Evolutionary conservation across 2,329 filamentous ascomycete species (phyloP), one percentile per base, ranked within the genome.

Genomic region (Verticillium alfalfae): DNA sequence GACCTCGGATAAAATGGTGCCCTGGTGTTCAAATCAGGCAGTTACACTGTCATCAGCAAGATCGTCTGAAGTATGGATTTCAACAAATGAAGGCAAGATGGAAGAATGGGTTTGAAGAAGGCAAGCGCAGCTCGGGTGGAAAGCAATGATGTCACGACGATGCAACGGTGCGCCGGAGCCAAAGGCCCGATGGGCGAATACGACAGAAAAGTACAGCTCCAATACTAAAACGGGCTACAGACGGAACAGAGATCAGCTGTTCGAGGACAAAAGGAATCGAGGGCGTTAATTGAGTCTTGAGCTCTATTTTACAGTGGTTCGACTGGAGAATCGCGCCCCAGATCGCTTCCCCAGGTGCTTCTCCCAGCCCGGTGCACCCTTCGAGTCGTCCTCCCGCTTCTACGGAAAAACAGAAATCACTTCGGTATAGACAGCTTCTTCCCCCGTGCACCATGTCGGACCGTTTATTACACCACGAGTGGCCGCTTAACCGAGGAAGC

Each of bases 401-500:
- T 78, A 80, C 58, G 70, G 76, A 75, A 73, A 73, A 79, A 78
- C 79, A 77, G 70, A 68, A 72, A 72, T 69, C 68, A 72, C 68
- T 72, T 74, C 73, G 75, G 76, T 81, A 81, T 81, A 80, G 76
- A 81, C 78, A 81, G 74, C 70, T 71, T 69, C 71, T 76, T 76
- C 74, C 73, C 70, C 69, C 62, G 57, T 64, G 54, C 67, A 70
- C 66, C 67, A 68, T 64, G 62, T 65, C 60, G 60, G 62, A 66
- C 67, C 67, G 68, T 64, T 65, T 62, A 68, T 65, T 71, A 70
- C 70, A 64, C 67, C 68, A 70, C 70, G 68, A 72, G 66, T 70
- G 71, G 67, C 60, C 72, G 70, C 73, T 85, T 85, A 86, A 75
- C 77, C 77, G 66, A 81, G 72, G 87, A 97, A 98, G 87, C 88